These are phyloP conservation scores for Thalassiosira ordinaria DNA, from an alignment of 352 stramenopile species.

Conservation along the genomic window DNA sequence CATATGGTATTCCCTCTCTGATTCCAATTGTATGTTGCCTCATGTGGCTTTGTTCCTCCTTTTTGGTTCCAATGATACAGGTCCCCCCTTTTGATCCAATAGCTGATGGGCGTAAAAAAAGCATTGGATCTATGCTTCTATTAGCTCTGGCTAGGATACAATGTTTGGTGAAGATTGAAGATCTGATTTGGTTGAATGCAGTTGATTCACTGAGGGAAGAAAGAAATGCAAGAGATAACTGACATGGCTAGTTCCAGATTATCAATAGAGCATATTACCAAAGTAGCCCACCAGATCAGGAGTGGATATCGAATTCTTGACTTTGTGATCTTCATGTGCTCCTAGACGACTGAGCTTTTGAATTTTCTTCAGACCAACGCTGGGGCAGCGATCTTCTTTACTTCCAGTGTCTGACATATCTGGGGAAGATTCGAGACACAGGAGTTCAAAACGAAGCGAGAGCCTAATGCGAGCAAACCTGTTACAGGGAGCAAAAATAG, in stretches of 20 bases:
- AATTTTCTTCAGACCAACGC: constrained; percentile 78
- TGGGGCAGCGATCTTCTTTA: constrained; percentile 54
- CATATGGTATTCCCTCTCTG: too few relatives aligned
- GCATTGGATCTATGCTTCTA: constrained; percentile 40
- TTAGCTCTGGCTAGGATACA: constrained; percentile 41
- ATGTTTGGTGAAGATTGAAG: constrained; percentile 33
- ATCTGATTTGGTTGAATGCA: constrained; percentile 38
- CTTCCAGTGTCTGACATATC: constrained; percentile 39
- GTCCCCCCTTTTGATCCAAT: constrained; percentile 28
- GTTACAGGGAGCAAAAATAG: constrained; percentile 9
- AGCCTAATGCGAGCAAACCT: constrained; percentile 82
- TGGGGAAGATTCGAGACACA: constrained; percentile 67
- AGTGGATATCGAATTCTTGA: constrained; percentile 55
- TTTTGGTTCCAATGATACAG: too few relatives aligned
- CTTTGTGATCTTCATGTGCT: constrained; percentile 72
- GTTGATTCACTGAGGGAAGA: constrained; percentile 23
- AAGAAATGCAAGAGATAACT: too few relatives aligned
- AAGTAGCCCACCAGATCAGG: constrained; percentile 77
- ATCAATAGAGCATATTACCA: constrained; percentile 75
- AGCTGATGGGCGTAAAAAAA: constrained; percentile 36
- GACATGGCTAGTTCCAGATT: constrained; percentile 1
- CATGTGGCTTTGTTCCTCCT: too few relatives aligned
- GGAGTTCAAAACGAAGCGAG: constrained; percentile 83
- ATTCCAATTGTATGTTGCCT: too few relatives aligned
- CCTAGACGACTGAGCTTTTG: constrained; percentile 70